A percentile compares a stretch with the other conserved stretches of the same genome.
Conservation (phyloP, 257 asterid species). For the Ocimum tenuiflorum region DNA sequence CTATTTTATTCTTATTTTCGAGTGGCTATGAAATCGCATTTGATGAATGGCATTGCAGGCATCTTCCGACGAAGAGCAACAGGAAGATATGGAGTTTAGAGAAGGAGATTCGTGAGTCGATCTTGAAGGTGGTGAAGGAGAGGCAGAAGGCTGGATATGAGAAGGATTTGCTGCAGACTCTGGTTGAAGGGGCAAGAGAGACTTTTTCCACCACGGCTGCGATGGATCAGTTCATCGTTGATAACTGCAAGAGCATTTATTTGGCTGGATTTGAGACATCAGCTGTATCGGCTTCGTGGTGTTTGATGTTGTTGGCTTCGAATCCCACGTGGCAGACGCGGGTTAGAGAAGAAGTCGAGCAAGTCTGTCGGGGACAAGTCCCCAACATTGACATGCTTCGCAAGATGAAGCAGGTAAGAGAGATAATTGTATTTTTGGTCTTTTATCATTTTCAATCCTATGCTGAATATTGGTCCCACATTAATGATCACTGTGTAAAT, state of each 20-base stretch:
- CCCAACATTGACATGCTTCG: slow-evolving; percentile 38
- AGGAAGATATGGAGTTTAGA: slow-evolving; percentile 36
- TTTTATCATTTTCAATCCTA: too few relatives aligned
- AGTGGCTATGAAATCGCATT: neutral
- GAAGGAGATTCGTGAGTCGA: slow-evolving; percentile 36
- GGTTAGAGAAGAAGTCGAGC: slow-evolving; percentile 26
- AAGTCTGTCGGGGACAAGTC: slow-evolving; percentile 27
- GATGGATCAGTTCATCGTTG: slow-evolving; percentile 37
- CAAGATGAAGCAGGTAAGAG: slow-evolving; percentile 34
- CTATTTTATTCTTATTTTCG: too few relatives aligned
- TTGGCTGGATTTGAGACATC: slow-evolving; percentile 45
- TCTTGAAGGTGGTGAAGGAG: slow-evolving; percentile 34
- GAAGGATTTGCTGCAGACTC: slow-evolving; percentile 36
- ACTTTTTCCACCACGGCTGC: slow-evolving; percentile 10
- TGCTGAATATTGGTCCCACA: too few relatives aligned
- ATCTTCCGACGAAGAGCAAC: slow-evolving; percentile 45
- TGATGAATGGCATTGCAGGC: slow-evolving; percentile 14
- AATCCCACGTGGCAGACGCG: slow-evolving; percentile 43
- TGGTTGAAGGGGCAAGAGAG: slow-evolving; percentile 30
- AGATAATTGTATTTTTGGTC: too few relatives aligned
- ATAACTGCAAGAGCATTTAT: slow-evolving; percentile 44
- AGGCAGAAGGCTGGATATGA: slow-evolving; percentile 26
- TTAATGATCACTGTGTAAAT: too few relatives aligned
- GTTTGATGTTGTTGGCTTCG: slow-evolving; percentile 43
- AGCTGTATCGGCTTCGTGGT: slow-evolving; percentile 43